Conservation (phyloP, 805 yeast species). For the Candida bentonensis region DNA sequence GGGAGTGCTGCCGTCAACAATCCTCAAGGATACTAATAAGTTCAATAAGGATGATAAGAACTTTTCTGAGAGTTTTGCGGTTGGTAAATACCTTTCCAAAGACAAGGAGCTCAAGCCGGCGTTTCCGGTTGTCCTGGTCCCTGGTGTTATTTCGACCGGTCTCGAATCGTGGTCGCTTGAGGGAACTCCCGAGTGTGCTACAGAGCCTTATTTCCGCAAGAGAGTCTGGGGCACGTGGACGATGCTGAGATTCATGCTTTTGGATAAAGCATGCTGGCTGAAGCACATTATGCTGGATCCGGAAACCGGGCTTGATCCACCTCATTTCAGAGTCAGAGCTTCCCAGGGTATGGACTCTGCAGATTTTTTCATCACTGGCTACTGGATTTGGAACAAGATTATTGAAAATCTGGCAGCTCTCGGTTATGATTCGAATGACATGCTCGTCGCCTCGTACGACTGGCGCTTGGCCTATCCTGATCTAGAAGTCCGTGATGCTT, state of each 20-base stretch:
- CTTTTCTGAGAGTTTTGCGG: slow-evolving; percentile 70
- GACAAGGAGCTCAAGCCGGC: slow-evolving; percentile 40
- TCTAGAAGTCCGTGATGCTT: slow-evolving; percentile 74
- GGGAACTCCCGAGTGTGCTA: slow-evolving; percentile 69
- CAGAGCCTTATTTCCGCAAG: slow-evolving; percentile 73
- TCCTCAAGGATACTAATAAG: slow-evolving; percentile 46
- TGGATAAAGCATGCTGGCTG: slow-evolving; percentile 89
- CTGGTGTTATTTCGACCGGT: slow-evolving; percentile 93
- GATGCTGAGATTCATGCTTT: slow-evolving; percentile 83
- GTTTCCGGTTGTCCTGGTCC: slow-evolving; percentile 80
- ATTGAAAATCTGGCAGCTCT: slow-evolving; percentile 88
- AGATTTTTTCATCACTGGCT: slow-evolving; percentile 91
- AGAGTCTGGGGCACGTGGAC: slow-evolving; percentile 95
- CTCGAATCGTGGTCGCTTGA: slow-evolving; percentile 83
- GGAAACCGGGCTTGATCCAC: slow-evolving; percentile 87
- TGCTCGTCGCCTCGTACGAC: slow-evolving; percentile 87
- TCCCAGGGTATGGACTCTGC: slow-evolving; percentile 96
- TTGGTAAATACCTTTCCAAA: slow-evolving; percentile 50
- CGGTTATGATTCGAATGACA: slow-evolving; percentile 84
- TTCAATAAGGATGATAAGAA: slow-evolving; percentile 31
- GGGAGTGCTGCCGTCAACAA: slow-evolving; percentile 42
- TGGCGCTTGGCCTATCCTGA: slow-evolving; percentile 91
- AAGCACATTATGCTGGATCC: slow-evolving; percentile 82
- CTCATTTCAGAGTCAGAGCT: slow-evolving; percentile 64
- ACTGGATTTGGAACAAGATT: slow-evolving; percentile 97